These are phyloP conservation scores for Lophiostoma macrostomum DNA, from an alignment of 495 filamentous ascomycete genomes.

Conservation along the genomic window DNA sequence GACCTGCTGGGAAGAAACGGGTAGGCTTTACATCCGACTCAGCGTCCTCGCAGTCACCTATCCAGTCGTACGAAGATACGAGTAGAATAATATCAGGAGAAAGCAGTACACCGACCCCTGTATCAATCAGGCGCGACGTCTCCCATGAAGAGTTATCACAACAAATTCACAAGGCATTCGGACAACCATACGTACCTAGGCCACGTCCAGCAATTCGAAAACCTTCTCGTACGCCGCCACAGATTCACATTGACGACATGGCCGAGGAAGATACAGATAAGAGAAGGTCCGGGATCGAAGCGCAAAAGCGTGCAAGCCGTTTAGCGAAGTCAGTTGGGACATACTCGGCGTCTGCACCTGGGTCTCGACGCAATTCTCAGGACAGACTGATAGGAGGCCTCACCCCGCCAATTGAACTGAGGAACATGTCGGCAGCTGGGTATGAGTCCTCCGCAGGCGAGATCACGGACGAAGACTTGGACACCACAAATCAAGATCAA, in stretches of 20 bases:
- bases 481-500: background rate
- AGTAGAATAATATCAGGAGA: constrained; percentile 1
- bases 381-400: constrained; percentile 14
- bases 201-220: constrained; percentile 30
- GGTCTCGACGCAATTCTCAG: constrained; percentile 25
- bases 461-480: constrained; percentile 24
- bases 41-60: background rate
- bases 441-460: background rate
- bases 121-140: constrained; percentile 10
- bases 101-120: constrained; percentile 1
- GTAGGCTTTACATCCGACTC: constrained; percentile 21
- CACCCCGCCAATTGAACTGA: background rate
- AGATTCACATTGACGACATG: constrained; percentile 18
- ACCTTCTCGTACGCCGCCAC: constrained; percentile 22
- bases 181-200: constrained; percentile 21
- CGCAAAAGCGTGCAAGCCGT: constrained; percentile 26
- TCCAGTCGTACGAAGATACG: background rate
- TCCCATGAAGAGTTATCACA: constrained; percentile 24
- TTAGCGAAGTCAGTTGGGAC: constrained; percentile 23
- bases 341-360: constrained; percentile 25
- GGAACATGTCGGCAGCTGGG: background rate
- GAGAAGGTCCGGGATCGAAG: constrained; percentile 22
- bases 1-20: constrained; percentile 5
- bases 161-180: constrained; percentile 26
- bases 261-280: constrained; percentile 18